These are phyloP conservation scores for Conticribra weissflogii DNA, from an alignment of 108 stramenopile species.

Conservation along the genomic window DNA sequence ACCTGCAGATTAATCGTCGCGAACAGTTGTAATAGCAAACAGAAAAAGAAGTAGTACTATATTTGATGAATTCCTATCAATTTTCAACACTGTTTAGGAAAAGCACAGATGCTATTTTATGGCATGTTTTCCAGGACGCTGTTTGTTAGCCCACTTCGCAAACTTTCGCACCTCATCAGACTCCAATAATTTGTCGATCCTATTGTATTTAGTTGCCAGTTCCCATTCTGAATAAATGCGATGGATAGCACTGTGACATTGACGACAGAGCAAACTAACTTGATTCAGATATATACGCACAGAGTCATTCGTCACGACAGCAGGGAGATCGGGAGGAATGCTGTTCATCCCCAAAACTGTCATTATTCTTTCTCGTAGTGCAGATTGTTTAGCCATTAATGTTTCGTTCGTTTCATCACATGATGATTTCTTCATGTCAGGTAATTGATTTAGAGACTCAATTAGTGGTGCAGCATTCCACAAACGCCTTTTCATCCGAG, in stretches of 20 bases:
- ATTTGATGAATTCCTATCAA: too few relatives aligned
- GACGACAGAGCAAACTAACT: constrained; percentile 66
- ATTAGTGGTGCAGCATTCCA: constrained; percentile 51
- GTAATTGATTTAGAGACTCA: too few relatives aligned
- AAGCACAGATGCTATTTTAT: too few relatives aligned
- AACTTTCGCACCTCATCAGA: constrained; percentile 63
- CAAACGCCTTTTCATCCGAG: constrained; percentile 55
- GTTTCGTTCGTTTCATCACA: too few relatives aligned
- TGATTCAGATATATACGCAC: constrained; percentile 43
- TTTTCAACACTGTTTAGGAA: too few relatives aligned
- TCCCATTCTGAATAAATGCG: constrained; percentile 63
- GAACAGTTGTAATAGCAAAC: too few relatives aligned
- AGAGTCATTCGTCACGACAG: constrained; percentile 18
- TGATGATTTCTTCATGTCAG: too few relatives aligned
- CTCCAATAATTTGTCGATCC: constrained; percentile 54
- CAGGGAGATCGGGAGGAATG: constrained; percentile 29
- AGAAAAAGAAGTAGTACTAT: too few relatives aligned
- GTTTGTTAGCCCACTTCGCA: constrained; percentile 75
- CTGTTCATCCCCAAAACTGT: constrained; percentile 53
- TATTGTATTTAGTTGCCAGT: constrained; percentile 63
- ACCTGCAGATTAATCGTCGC: too few relatives aligned
- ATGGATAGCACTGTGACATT: constrained; percentile 69
- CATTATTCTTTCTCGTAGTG: too few relatives aligned
- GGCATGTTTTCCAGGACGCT: constrained; percentile 60
- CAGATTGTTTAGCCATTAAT: too few relatives aligned